Conservation (phyloP, 352 stramenopile genomes). For the Globisporangium lucens region DNA sequence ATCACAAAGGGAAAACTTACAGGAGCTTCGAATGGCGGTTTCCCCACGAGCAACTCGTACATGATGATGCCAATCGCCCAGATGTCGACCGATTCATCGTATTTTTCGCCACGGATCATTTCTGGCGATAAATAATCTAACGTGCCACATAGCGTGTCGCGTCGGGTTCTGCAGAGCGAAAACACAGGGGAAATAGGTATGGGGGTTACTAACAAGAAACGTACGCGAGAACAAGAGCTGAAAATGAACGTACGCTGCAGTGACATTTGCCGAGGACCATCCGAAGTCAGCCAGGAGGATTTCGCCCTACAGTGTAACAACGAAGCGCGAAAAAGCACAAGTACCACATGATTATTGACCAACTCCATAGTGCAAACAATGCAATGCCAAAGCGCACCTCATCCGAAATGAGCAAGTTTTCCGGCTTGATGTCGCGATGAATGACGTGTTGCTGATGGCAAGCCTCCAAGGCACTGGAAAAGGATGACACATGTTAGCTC, state of each 20-base stretch:
- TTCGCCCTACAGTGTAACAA: constrained; percentile 53
- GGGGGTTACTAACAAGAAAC: background rate
- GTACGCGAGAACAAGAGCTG: background rate
- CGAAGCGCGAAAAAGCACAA: background rate
- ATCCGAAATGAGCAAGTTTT: constrained; percentile 90
- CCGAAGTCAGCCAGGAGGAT: constrained; percentile 99
- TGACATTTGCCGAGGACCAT: constrained; percentile 93
- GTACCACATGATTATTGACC: background rate
- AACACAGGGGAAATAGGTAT: background rate
- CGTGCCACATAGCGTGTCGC: constrained; percentile 98
- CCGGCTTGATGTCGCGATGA: constrained; percentile 95
- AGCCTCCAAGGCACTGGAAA: constrained; percentile 44
- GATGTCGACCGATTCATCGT: constrained; percentile 98
- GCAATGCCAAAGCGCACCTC: constrained; percentile 29
- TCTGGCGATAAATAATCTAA: constrained; percentile 99
- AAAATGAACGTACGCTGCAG: constrained; percentile 43
- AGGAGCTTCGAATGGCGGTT: constrained; percentile 96
- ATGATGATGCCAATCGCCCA: constrained; percentile 99
- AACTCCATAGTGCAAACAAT: background rate
- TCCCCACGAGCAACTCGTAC: constrained; percentile 97
- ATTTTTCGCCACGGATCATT: constrained; percentile 98
- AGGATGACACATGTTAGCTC: background rate
- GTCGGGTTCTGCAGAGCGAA: constrained; percentile 53
- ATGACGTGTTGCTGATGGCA: constrained; percentile 86
- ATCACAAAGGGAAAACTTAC: constrained; percentile 27